Evolutionary conservation across 2,329 filamentous ascomycete species (phyloP).

Genomic region (Monilinia aucupariae): DNA sequence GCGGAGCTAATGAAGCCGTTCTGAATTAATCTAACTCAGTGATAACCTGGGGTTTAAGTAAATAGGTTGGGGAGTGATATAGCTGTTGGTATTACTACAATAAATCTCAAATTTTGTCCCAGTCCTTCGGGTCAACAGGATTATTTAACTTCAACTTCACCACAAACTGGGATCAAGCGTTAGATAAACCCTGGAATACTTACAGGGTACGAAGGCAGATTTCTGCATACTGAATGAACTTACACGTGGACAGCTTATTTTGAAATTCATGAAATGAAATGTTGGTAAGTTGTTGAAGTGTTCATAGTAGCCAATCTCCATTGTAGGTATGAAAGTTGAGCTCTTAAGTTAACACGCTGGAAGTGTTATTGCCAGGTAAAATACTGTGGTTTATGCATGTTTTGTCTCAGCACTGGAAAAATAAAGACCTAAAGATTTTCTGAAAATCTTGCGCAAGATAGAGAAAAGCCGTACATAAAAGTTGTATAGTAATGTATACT

Average conservation of each 20-base stretch:
- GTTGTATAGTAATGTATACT: too few species aligned
- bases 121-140: neutral
- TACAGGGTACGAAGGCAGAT: neutral
- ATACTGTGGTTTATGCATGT: neutral
- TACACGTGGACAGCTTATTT: neutral
- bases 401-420: neutral
- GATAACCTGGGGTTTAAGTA: neutral
- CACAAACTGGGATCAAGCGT: neutral
- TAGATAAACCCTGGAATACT: neutral
- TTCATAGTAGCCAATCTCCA: neutral
- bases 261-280: neutral
- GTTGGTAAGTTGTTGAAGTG: neutral
- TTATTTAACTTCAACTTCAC: neutral
- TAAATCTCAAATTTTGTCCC: constrained; percentile 1
- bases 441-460: neutral
- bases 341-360: neutral
- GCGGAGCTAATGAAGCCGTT: neutral
- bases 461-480: too few species aligned
- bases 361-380: neutral
- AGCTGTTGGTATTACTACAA: neutral
- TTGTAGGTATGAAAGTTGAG: neutral
- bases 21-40: neutral
- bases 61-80: neutral
- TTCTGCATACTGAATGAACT: neutral
- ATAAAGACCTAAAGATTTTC: neutral